phyloP scores from a whole-genome alignment of 2,329 filamentous ascomycete species.

The Rosellinia necatrix region DNA sequence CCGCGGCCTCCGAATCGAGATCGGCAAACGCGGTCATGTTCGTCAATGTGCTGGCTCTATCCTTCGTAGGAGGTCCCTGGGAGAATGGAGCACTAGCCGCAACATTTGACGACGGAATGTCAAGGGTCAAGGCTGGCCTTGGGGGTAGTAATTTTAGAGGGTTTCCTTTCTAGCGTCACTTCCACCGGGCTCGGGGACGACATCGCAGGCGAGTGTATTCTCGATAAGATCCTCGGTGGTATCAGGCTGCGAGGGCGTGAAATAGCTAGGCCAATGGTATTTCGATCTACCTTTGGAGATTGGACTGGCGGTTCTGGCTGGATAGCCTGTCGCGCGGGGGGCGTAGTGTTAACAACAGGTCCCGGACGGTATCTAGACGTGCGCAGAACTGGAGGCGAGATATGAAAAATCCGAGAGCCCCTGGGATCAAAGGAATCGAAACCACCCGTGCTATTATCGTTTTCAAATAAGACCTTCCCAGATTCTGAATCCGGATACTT shows the following conservation, averaged over 20 bases:
- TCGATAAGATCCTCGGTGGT: constrained; percentile 13
- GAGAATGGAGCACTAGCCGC: constrained; percentile 43
- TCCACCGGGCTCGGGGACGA: constrained; percentile 30
- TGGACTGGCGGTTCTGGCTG: constrained; percentile 18
- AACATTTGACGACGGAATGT: constrained; percentile 39
- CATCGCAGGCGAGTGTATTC: constrained; percentile 9
- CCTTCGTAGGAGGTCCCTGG: constrained; percentile 52
- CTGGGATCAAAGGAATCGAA: constrained; percentile 32
- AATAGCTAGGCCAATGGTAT: constrained; percentile 52
- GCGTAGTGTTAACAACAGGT: constrained; percentile 27
- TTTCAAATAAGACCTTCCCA: constrained; percentile 45
- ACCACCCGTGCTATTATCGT: constrained; percentile 45
- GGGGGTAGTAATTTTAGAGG: constrained; percentile 52
- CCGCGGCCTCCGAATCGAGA: constrained; percentile 40
- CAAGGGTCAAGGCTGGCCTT: constrained; percentile 50
- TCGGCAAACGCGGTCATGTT: constrained; percentile 42
- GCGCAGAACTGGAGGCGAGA: constrained; percentile 47
- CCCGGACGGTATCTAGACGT: constrained; percentile 37
- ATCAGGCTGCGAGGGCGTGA: constrained; percentile 42
- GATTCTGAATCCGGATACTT: constrained; percentile 41
- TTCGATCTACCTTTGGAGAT: constrained; percentile 32
- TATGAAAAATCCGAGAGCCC: constrained; percentile 43
- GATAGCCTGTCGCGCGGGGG: constrained; percentile 29
- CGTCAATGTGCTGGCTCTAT: constrained; percentile 50
- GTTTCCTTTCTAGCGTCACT: constrained; percentile 38